Evolutionary conservation across 108 stramenopile genomes (phyloP).

Genomic region (Conticribra guillardii): DNA sequence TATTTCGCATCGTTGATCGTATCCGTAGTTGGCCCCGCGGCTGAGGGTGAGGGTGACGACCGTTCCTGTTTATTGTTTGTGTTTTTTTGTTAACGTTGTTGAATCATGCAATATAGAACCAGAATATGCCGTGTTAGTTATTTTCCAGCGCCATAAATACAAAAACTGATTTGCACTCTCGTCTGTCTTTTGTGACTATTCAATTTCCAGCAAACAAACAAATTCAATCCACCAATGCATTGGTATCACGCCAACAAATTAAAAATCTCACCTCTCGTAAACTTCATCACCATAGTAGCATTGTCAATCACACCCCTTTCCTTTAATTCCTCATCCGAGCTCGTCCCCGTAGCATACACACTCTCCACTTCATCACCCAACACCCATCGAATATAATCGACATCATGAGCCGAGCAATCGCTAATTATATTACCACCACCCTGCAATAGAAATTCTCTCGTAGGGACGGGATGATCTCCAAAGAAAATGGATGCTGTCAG

Average conservation of each 20-base stretch:
- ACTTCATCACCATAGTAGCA: slow-evolving; percentile 69
- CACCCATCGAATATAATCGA: slow-evolving; percentile 68
- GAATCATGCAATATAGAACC: not conserved
- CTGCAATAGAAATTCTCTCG: slow-evolving; percentile 60
- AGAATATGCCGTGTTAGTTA: too few species aligned
- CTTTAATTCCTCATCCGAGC: slow-evolving; percentile 53
- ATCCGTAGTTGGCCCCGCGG: slow-evolving; percentile 67
- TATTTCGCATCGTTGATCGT: slow-evolving; percentile 81
- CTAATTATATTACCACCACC: slow-evolving; percentile 73
- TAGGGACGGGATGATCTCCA: slow-evolving; percentile 75
- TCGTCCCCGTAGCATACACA: slow-evolving; percentile 69
- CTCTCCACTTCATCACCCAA: slow-evolving; percentile 52
- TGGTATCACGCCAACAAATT: too few species aligned
- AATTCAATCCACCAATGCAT: too few species aligned
- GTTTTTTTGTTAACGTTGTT: not conserved
- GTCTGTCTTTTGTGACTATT: too few species aligned
- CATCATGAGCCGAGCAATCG: slow-evolving; percentile 75
- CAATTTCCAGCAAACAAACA: too few species aligned
- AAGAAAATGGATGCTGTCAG: slow-evolving; percentile 62
- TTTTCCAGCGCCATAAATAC: too few species aligned
- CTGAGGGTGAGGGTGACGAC: slow-evolving; percentile 49
- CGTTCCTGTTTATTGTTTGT: slow-evolving; percentile 2
- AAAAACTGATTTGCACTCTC: too few species aligned
- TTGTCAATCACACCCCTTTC: slow-evolving; percentile 64
- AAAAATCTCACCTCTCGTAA: slow-evolving; percentile 48